A percentile compares a stretch with the other conserved stretches of the same genome.
phyloP scores from a whole-genome alignment of 2,329 filamentous ascomycete genomes.

The Phaeomoniella chlamydospora region DNA sequence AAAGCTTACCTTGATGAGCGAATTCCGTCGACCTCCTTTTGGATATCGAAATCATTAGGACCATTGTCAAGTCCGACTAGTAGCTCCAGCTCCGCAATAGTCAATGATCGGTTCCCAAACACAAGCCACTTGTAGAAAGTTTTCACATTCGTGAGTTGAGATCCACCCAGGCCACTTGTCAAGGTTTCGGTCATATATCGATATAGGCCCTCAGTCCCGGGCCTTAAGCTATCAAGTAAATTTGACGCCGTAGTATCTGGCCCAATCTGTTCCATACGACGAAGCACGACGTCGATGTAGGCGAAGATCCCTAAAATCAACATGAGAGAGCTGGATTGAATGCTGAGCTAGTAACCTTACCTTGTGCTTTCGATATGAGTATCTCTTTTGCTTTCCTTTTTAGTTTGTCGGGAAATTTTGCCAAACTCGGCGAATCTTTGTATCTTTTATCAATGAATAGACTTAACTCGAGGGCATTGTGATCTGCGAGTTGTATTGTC shows the following conservation, averaged over 20 bases:
- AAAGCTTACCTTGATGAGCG: too few relatives aligned
- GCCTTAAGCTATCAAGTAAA: not conserved
- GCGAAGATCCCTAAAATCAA: too few relatives aligned
- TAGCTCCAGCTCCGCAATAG: not conserved
- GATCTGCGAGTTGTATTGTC: too few relatives aligned
- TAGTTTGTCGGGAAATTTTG: too few relatives aligned
- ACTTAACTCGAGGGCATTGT: too few relatives aligned
- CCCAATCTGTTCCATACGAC: not conserved
- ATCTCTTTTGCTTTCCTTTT: too few relatives aligned
- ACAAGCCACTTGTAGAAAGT: not conserved
- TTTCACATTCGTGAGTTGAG: not conserved
- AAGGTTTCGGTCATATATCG: not conserved
- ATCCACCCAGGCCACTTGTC: not conserved
- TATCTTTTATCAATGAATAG: too few relatives aligned
- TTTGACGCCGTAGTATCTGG: not conserved
- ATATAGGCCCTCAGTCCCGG: not conserved
- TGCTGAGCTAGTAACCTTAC: too few relatives aligned
- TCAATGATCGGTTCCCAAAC: not conserved
- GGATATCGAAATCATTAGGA: not conserved
- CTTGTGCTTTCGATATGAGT: too few relatives aligned
- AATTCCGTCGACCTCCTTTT: not conserved
- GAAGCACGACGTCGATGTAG: not conserved
- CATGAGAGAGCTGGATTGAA: too few relatives aligned
- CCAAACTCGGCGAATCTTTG: too few relatives aligned
- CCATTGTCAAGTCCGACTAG: not conserved